These are phyloP conservation scores for Phytophthora cryptogea DNA, from an alignment of 352 stramenopile genomes.

Conservation along the genomic window DNA sequence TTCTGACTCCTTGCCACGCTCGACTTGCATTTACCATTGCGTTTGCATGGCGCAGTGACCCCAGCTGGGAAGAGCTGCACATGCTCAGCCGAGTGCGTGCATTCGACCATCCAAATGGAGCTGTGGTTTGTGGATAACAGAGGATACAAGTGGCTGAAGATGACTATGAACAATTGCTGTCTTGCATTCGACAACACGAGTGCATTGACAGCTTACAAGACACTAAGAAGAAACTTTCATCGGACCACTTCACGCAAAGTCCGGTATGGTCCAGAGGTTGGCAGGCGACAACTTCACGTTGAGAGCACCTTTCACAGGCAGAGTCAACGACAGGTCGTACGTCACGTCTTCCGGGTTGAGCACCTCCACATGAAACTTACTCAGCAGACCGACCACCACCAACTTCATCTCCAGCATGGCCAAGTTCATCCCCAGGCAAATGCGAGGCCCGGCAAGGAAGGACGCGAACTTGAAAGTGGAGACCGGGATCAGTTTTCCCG, in stretches of 20 bases:
- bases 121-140: not conserved
- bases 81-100: no score
- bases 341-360: conserved; percentile 36
- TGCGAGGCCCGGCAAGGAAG: conserved; percentile 68
- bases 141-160: not conserved
- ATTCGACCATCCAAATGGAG: no score
- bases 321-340: conserved; percentile 59
- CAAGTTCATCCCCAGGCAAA: conserved; percentile 72
- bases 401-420: conserved; percentile 86
- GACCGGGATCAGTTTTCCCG: conserved; percentile 26
- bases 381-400: conserved; percentile 49
- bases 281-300: conserved; percentile 34
- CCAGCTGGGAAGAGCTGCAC: no score
- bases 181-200: no score
- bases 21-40: conserved; percentile 13
- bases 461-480: conserved; percentile 66
- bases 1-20: conserved; percentile 19
- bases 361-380: conserved; percentile 53
- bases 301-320: conserved; percentile 41
- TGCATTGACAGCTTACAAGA: no score
- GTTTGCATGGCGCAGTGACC: conserved; percentile 13
- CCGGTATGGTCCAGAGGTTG: not conserved
- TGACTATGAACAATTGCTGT: no score
- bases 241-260: not conserved
- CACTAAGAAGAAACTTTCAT: no score